These are phyloP conservation scores for Sporobolomyces pararoseus DNA, from an alignment of 768 basidiomycete species.

Conservation along the genomic window DNA sequence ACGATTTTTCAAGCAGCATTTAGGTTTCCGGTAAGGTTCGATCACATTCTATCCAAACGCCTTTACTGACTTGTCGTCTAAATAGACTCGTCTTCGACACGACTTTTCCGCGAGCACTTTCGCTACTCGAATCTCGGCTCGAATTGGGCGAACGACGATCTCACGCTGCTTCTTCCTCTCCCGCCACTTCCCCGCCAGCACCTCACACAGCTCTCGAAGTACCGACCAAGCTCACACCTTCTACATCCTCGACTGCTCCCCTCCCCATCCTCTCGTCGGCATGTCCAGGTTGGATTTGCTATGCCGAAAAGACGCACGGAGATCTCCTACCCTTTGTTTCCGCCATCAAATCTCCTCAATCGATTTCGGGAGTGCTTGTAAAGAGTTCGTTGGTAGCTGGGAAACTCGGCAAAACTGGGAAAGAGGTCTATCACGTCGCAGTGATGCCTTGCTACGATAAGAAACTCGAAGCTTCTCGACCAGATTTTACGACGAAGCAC, in stretches of 20 bases:
- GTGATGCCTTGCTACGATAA: conserved; percentile 99
- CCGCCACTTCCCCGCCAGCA: conserved; percentile 9
- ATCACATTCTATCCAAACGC: too few species aligned
- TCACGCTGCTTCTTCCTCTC: conserved; percentile 19
- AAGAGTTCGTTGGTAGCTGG: conserved; percentile 73
- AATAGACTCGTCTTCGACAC: conserved; percentile 79
- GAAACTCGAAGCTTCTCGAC: conserved; percentile 92
- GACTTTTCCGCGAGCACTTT: conserved; percentile 85
- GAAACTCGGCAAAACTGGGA: conserved; percentile 66
- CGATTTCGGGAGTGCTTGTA: conserved; percentile 86
- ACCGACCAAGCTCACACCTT: conserved; percentile 30
- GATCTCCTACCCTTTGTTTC: conserved; percentile 91
- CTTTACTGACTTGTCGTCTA: not conserved
- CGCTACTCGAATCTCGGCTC: conserved; percentile 70
- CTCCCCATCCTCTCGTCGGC: conserved; percentile 92
- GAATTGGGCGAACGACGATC: conserved; percentile 74
- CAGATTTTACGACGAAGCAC: conserved; percentile 73
- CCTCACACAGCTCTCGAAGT: conserved; percentile 8
- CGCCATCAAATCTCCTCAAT: conserved; percentile 84
- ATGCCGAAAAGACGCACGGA: conserved; percentile 93
- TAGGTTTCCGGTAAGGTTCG: conserved; percentile 39
- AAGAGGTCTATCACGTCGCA: conserved; percentile 88
- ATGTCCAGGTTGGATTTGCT: conserved; percentile 99
- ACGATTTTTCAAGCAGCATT: conserved; percentile 46
- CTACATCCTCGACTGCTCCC: conserved; percentile 40